Conservation (phyloP, 2,329 filamentous ascomycete genomes). For the Intubia oerlemansii region DNA sequence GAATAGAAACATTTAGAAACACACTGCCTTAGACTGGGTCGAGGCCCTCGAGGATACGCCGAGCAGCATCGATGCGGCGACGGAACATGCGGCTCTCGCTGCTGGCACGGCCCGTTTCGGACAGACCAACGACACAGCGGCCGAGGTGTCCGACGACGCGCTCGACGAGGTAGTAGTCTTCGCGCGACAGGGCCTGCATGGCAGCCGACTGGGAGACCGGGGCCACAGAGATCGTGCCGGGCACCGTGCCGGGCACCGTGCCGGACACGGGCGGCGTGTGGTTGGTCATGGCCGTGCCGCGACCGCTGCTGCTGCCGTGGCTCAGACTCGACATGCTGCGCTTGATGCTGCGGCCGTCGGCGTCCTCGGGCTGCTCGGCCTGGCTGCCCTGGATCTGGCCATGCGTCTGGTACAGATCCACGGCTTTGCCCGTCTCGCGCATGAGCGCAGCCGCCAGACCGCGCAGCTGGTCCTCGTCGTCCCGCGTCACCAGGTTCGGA, state of each 20-base stretch:
- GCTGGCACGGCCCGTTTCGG: constrained; percentile 29
- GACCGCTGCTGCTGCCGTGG: constrained; percentile 1
- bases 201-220: too few relatives aligned
- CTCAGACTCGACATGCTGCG: background rate
- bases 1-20: too few relatives aligned
- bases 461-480: constrained; percentile 24
- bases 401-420: constrained; percentile 10
- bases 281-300: background rate
- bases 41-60: constrained; percentile 49
- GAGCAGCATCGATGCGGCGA: constrained; percentile 53
- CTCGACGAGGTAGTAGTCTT: constrained; percentile 39
- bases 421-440: constrained; percentile 23
- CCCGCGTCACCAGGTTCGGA: background rate
- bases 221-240: too few relatives aligned
- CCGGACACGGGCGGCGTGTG: constrained; percentile 15
- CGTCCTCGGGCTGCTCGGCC: too few relatives aligned
- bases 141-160: constrained; percentile 36
- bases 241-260: too few relatives aligned
- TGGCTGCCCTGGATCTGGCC: background rate
- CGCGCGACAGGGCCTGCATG: constrained; percentile 25
- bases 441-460: constrained; percentile 26
- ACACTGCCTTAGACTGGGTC: constrained; percentile 17
- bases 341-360: background rate
- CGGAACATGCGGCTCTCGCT: constrained; percentile 43
- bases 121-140: constrained; percentile 35